Evolutionary conservation across 805 yeast genomes (phyloP), one percentile per base, ranked within the genome.

Genomic region (Clavispora carvajalis): DNA sequence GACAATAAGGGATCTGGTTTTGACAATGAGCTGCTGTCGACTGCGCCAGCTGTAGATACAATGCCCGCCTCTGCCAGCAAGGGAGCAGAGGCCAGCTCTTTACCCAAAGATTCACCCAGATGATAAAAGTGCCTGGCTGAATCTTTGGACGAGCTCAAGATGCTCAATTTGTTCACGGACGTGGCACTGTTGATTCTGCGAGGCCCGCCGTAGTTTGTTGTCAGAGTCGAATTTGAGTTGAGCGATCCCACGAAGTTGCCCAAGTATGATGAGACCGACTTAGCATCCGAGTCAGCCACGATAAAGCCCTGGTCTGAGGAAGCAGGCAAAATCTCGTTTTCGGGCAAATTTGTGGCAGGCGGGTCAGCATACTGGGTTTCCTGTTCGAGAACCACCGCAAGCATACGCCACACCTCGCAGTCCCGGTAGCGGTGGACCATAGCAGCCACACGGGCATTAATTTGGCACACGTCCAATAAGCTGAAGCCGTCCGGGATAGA

Each of bases 401-500:
- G 59, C 3, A 80, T 69, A 44, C 71, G 60, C 89, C 89, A 82
- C 0, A 78, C 71, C 52, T 79, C 85, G 39, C 80, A 67, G 40
- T 79, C 84, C 43, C 85, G 59, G 39, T 63, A 65, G 37, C 68
- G 59, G 13, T 69, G 67, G 1, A 71, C 82, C 34, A 69, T 64
- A 0, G 72, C 72, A 0, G 85, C 85, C 7, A 77, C 63, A 13
- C 67, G 60, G 0, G 86, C 74, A 53, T 84, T 84, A 49, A 69
- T 61, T 17, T 71, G 65, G 51, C 86, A 82, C 2, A 73, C 79
- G 34, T 80, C 79, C 11, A 67, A 54, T 12, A 80, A 61, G 21
- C 67, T 63, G 52, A 77, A 68, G 3, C 75, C 78, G 18, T 70
- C 73, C 0, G 77, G 76, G 0, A 73, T 54, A 4, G 67, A 59